Evolutionary conservation across 2,329 filamentous ascomycete genomes (phyloP).

Genomic region (Colletotrichum kahawae): DNA sequence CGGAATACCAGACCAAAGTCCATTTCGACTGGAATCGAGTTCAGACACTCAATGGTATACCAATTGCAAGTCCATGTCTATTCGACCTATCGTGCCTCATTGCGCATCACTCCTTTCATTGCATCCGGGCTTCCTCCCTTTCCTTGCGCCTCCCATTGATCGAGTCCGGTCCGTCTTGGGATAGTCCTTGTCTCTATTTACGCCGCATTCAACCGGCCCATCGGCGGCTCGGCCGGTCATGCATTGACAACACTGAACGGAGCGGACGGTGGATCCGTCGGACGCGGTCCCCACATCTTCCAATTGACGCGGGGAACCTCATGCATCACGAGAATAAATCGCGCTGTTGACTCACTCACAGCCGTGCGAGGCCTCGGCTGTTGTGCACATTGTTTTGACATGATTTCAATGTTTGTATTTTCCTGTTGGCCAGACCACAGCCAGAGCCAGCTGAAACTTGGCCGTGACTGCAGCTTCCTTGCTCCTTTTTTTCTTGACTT

Average conservation of each 20-base stretch:
- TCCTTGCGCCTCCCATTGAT: background rate
- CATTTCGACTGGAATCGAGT: background rate
- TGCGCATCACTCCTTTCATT: background rate
- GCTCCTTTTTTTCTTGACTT: background rate
- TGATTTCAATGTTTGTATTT: background rate
- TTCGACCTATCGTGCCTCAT: background rate
- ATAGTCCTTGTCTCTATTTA: background rate
- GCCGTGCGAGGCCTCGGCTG: background rate
- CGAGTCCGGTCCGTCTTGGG: background rate
- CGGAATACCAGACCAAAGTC: background rate
- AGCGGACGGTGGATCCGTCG: background rate
- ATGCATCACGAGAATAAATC: background rate
- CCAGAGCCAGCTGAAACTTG: background rate
- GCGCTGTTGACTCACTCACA: background rate
- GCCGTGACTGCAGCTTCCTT: background rate
- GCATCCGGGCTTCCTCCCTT: background rate
- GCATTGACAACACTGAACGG: background rate
- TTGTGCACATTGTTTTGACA: background rate
- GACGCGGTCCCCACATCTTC: background rate
- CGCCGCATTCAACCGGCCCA: background rate
- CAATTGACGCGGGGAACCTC: background rate
- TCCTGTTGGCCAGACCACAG: background rate
- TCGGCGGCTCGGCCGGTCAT: background rate
- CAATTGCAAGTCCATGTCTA: background rate
- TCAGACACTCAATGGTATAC: accelerated